Base-by-base conservation (phyloP, 163 green algal species). In the Chloromonas sp. region DNA sequence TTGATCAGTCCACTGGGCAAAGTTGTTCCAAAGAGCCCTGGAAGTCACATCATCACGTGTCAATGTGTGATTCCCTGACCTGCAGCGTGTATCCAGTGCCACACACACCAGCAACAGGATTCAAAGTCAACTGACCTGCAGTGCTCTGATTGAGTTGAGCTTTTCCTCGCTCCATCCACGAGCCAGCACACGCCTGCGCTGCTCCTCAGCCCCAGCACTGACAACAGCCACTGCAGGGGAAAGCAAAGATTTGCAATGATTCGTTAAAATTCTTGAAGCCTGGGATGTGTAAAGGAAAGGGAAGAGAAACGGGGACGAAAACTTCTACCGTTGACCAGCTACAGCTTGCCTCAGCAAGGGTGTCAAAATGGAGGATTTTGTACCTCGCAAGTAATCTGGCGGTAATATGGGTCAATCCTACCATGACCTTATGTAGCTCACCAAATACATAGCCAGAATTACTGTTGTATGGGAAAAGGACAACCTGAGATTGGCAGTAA, bases 81-180 rank as follows among this genome's bases (percentile, higher is more conserved):
- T 61, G 2, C 60, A 77, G 14, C 8, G 14, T n/a, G 78, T 60
- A 78, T 13, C 2, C 81, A 84, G 60, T 60, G 3, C 3, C 61
- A 61, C 60, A 84, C 8, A 61, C 81, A 78, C 14, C 60, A 59
- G 14, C 81, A 60, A 59, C 60, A 78, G 60, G 13, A 36, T 78
- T 60, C 2, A 11, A 13, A 61, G 60, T 78, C 58, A 3, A 0
- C 60, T 8, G 8, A 92, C 91, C 90, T 94, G 91, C 1, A 89
- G 82, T 1, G 83, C 83, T 0, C 93, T 87, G 58, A 94, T 93
- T 15, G 84, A 86, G 14, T 91, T 79, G 14, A 96, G 87, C 87
- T 94, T 96, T 0, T 89, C 91, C 62, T 79, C 71, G 2, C 84
- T 96, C 94, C 97, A 97, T 58, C 91, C 93, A 58, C 95, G 87